Evolutionary conservation across 208 protist genomes (phyloP).

Genomic region (Angomonas ambiguus): DNA sequence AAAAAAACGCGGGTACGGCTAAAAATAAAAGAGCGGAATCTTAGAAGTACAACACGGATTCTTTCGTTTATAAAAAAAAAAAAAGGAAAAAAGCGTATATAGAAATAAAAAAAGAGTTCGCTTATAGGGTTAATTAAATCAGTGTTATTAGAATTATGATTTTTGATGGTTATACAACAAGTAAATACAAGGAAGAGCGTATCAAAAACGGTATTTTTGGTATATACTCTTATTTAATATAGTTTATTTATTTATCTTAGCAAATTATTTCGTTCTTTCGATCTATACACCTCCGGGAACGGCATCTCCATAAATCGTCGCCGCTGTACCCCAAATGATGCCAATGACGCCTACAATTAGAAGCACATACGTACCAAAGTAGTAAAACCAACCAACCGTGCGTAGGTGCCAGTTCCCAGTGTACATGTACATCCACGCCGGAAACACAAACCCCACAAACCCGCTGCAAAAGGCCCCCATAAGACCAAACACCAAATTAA

Average conservation of each 20-base stretch:
- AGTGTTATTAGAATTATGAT: constrained; percentile 1
- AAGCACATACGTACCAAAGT: constrained; percentile 50
- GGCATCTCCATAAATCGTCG: constrained; percentile 51
- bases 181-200: constrained; percentile 10
- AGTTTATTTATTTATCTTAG: background rate
- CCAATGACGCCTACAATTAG: constrained; percentile 66
- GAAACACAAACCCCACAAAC: constrained; percentile 72
- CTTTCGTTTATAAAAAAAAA: too few species aligned
- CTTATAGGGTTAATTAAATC: background rate
- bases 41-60: background rate
- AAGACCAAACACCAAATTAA: constrained; percentile 68
- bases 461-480: constrained; percentile 62
- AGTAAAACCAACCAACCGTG: constrained; percentile 42
- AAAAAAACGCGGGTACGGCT: background rate
- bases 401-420: constrained; percentile 34
- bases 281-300: background rate
- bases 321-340: constrained; percentile 53
- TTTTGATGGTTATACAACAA: background rate
- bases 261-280: background rate
- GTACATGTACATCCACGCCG: constrained; percentile 71
- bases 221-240: constrained; percentile 13
- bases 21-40: constrained; percentile 1
- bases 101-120: background rate
- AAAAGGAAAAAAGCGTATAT: too few species aligned
- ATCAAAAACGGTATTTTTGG: background rate